Percentiles rank a stretch among this genome's conserved stretches.
These are phyloP conservation scores for Quercus aquifolioides DNA, from an alignment of 306 rosid species.

Conservation along the genomic window DNA sequence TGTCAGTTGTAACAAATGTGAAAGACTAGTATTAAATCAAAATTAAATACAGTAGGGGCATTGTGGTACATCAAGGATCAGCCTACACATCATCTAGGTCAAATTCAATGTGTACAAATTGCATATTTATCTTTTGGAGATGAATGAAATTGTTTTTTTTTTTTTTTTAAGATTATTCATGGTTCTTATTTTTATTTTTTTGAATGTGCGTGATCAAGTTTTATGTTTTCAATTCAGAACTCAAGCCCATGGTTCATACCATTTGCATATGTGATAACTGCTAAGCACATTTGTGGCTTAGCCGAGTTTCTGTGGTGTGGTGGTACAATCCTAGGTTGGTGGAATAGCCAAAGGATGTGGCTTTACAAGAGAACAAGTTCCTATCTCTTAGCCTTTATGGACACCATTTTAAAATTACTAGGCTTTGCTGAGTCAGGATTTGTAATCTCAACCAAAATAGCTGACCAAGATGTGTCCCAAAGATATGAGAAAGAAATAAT, in stretches of 20 bases:
- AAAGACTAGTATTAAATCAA: too few relatives aligned
- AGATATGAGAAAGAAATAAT: conserved; percentile 62
- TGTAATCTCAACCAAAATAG: conserved; percentile 60
- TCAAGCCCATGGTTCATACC: conserved; percentile 81
- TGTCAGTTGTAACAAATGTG: too few relatives aligned
- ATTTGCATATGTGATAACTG: conserved; percentile 55
- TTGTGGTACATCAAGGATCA: too few relatives aligned
- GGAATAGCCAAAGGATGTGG: conserved; percentile 82
- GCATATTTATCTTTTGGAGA: too few relatives aligned
- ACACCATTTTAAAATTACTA: conserved; percentile 40
- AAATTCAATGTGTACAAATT: too few relatives aligned
- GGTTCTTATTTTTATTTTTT: neutral
- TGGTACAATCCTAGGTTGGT: conserved; percentile 79
- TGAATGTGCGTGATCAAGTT: neutral
- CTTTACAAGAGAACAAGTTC: conserved; percentile 73
- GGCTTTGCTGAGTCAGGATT: conserved; percentile 52
- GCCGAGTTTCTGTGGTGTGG: conserved; percentile 56
- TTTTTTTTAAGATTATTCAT: too few relatives aligned
- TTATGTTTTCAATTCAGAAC: conserved; percentile 39
- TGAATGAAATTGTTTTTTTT: too few relatives aligned
- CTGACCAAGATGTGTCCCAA: conserved; percentile 52
- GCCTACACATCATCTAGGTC: too few relatives aligned
- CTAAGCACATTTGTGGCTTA: conserved; percentile 36
- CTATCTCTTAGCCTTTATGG: conserved; percentile 57
- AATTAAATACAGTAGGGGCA: too few relatives aligned